Conservation (phyloP, 2,329 filamentous ascomycete species). For the Truncatella angustata region DNA sequence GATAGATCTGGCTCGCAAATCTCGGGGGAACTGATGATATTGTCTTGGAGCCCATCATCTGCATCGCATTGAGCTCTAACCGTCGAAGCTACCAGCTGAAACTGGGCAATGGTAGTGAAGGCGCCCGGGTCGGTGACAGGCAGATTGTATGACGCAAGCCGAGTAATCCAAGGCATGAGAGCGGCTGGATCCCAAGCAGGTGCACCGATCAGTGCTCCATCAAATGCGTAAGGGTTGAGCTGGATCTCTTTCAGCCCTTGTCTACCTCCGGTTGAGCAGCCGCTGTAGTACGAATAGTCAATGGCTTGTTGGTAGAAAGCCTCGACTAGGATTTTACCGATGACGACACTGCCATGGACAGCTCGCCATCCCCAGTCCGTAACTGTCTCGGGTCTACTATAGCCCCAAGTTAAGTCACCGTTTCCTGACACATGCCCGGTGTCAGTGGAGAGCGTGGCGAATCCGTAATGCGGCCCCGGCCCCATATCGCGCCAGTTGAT, state of each 20-base stretch:
- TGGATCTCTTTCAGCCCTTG: conserved; percentile 50
- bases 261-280: conserved; percentile 53
- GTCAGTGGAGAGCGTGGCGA: conserved; percentile 33
- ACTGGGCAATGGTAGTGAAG: conserved; percentile 39
- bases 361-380: conserved; percentile 31
- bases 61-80: conserved; percentile 39
- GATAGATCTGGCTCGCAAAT: conserved; percentile 28
- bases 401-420: conserved; percentile 30
- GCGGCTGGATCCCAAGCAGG: conserved; percentile 47
- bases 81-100: conserved; percentile 38
- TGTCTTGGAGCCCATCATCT: conserved; percentile 40
- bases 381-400: conserved; percentile 25
- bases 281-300: conserved; percentile 46
- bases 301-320: conserved; percentile 39
- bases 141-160: conserved; percentile 41
- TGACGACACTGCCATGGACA: conserved; percentile 41
- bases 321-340: conserved; percentile 42
- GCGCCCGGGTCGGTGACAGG: conserved; percentile 35
- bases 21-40: conserved; percentile 37
- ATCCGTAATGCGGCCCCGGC: conserved; percentile 22
- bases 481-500: conserved; percentile 31
- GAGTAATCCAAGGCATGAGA: conserved; percentile 36
- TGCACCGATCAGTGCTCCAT: conserved; percentile 46
- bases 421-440: conserved; percentile 30
- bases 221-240: conserved; percentile 48